Evolutionary conservation across 176 grass and related monocot species (phyloP).

Genomic region (barley (Hordeum vulgare)): DNA sequence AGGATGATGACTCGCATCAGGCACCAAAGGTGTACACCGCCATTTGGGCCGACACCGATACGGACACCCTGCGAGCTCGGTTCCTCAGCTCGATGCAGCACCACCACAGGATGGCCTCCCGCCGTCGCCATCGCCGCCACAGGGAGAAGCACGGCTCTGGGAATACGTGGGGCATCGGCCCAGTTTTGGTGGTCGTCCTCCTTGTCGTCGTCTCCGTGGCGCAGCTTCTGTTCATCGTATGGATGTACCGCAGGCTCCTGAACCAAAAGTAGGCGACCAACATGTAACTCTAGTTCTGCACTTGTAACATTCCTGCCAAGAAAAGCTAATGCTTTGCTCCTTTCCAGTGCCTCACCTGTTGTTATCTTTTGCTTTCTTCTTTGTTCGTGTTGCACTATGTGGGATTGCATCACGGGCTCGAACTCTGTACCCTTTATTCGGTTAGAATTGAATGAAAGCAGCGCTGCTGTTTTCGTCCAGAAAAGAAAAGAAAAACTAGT

Average conservation of each 20-base stretch:
- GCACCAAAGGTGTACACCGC: conserved; percentile 30
- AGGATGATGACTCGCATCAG: not conserved
- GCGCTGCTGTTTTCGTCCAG: not conserved
- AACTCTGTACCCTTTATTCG: not conserved
- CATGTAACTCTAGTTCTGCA: not conserved
- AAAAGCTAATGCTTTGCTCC: not conserved
- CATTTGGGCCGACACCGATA: conserved; percentile 33
- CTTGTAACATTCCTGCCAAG: not conserved
- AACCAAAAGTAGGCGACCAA: conserved; percentile 16
- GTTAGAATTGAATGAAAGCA: not conserved
- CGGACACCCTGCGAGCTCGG: conserved; percentile 21
- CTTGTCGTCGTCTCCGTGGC: conserved; percentile 36
- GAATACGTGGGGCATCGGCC: conserved; percentile 10
- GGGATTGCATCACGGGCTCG: too few relatives aligned
- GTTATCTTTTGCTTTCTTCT: not conserved
- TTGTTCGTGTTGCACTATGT: not conserved
- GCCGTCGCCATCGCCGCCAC: not conserved
- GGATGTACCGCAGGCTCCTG: conserved; percentile 31
- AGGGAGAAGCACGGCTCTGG: conserved; percentile 4
- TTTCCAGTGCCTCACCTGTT: not conserved
- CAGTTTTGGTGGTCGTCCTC: conserved; percentile 18
- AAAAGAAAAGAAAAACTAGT: not conserved
- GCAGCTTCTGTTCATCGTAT: conserved; percentile 50
- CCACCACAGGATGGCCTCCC: conserved; percentile 25
- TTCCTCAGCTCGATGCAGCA: conserved; percentile 27